Evolutionary conservation across 2,329 filamentous ascomycete genomes (phyloP).

Genomic region (Cladophialophora psammophila): DNA sequence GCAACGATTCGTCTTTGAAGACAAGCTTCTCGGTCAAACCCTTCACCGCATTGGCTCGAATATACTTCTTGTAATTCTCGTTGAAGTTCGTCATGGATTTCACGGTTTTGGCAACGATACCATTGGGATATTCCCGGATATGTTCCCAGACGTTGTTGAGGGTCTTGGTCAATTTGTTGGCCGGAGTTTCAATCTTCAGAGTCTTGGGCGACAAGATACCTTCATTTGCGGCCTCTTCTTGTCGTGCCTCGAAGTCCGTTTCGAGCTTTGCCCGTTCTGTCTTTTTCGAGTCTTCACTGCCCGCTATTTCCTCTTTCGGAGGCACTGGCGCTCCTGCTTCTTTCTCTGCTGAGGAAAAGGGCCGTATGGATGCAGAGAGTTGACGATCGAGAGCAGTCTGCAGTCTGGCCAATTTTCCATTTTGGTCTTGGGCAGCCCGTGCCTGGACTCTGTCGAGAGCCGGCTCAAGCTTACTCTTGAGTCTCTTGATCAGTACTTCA

Average conservation of each 20-base stretch:
- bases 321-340: background rate
- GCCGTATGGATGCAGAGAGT: background rate
- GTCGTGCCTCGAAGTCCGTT: constrained; percentile 36
- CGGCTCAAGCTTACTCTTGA: constrained; percentile 26
- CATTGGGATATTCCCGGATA: constrained; percentile 36
- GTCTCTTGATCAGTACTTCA: constrained; percentile 7
- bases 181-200: constrained; percentile 7
- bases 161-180: constrained; percentile 25
- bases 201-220: background rate
- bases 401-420: constrained; percentile 9
- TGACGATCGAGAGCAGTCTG: constrained; percentile 32
- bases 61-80: constrained; percentile 33
- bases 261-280: constrained; percentile 37
- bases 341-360: background rate
- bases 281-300: background rate
- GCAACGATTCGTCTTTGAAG: constrained; percentile 31
- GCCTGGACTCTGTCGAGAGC: constrained; percentile 33
- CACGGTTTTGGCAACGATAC: constrained; percentile 40
- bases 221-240: constrained; percentile 25
- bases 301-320: background rate
- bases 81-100: constrained; percentile 33
- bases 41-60: constrained; percentile 17
- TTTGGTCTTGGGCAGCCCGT: background rate
- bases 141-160: constrained; percentile 36
- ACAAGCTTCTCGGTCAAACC: constrained; percentile 34